Percentiles rank a stretch among this genome's conserved stretches.
Conservation (phyloP, 441 rosid species). For the Geranium incanum region DNA sequence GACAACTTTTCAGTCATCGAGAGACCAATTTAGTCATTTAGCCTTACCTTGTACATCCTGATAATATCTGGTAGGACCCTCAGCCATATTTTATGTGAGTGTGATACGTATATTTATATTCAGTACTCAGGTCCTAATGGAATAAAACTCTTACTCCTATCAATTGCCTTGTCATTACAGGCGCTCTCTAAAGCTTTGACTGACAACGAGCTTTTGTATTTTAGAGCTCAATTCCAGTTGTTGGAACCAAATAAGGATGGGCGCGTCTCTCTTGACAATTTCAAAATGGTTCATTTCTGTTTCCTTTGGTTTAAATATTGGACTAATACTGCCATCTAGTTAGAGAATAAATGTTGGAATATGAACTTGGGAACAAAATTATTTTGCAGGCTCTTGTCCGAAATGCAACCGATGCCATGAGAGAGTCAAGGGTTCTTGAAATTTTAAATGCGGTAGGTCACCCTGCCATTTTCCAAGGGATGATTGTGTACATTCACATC, state of each 20-base stretch:
- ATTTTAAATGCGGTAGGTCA: conserved; percentile 46
- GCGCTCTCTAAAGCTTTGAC: conserved; percentile 80
- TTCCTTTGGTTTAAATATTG: conserved; percentile 10
- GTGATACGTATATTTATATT: no score
- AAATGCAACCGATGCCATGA: conserved; percentile 74
- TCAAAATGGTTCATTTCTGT: conserved; percentile 46
- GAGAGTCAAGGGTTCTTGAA: conserved; percentile 73
- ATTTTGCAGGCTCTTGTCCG: conserved; percentile 51
- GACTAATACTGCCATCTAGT: neutral
- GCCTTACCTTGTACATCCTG: no score
- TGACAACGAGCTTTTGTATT: conserved; percentile 69
- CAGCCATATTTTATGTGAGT: no score
- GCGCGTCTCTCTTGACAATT: conserved; percentile 64
- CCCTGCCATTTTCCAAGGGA: neutral
- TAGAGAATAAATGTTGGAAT: neutral
- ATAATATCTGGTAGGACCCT: no score
- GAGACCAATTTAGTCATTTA: no score
- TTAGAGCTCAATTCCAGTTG: conserved; percentile 66
- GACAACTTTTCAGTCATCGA: no score
- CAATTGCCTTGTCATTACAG: conserved; percentile 28
- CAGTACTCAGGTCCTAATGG: neutral
- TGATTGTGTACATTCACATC: neutral
- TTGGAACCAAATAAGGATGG: conserved; percentile 78
- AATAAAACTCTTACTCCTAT: neutral
- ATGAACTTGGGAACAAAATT: neutral